Evolutionary conservation across 441 rosid species (phyloP), one percentile per base, ranked within the genome.

Genomic region (Hypseocharis bilobata): DNA sequence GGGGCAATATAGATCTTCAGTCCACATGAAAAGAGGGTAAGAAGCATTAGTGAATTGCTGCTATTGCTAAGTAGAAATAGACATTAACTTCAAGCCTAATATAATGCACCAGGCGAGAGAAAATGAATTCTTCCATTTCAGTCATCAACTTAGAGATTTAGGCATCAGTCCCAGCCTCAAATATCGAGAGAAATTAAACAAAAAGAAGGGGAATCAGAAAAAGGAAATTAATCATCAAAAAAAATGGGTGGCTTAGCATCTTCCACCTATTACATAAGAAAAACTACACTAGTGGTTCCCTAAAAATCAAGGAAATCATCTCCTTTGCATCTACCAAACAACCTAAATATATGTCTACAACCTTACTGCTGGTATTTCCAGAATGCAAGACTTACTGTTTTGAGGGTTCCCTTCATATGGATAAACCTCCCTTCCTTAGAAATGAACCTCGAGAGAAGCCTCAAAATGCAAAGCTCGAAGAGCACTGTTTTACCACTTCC

Each of bases 401-500:
- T 93, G 10, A 91, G 89, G 62, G 89, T 89, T 80, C 97, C 99
- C 74, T 82, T 86, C 65, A 82, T 52, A 62, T 81, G 99, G 52
- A 64, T 72, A 77, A 91, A 86, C 68, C 71, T 82, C 65, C 86
- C 85, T 19, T 85, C 92, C 30, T 62, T 27, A 14, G 86, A 74
- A 59, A 93, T 70, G 77, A 86, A 89, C 74, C 80, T 84, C 0
- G 89, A 84, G 47, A 93, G 93, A 55, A 91, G 93, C 86, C 96
- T 88, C 78, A 91, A 68, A 67, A 91, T 83, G 79, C 96, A 86
- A 14, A 91, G 89, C 80, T 93, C 99, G 63, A 93, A 93, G 63
- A 93, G 96, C 14, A 85, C 96, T 0, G 99, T 91, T 78, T 93
- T 91, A 62, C 97, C 97, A 71, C 99, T 93, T 63, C 99, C 99